Evolutionary conservation across 441 rosid species (phyloP).

Genomic region (Arabidopsis hybrid): DNA sequence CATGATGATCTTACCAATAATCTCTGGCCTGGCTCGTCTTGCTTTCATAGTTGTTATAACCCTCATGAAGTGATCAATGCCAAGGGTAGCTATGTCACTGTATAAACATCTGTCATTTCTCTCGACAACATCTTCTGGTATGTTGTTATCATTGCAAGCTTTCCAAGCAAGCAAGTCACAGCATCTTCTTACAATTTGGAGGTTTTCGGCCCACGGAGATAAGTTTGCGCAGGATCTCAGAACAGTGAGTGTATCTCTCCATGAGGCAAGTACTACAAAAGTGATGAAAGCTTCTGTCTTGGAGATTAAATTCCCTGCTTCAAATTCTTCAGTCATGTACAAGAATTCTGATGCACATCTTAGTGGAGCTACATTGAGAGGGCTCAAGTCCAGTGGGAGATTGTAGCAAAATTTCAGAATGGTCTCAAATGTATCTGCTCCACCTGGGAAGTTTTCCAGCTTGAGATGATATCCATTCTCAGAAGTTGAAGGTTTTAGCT

Average conservation of each 20-base stretch:
- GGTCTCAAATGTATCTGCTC: conserved; percentile 71
- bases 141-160: conserved; percentile 57
- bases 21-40: conserved; percentile 59
- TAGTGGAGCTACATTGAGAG: conserved; percentile 65
- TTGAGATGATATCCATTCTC: conserved; percentile 59
- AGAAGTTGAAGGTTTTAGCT: conserved; percentile 69
- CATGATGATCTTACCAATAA: conserved; percentile 63
- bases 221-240: conserved; percentile 67
- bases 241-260: conserved; percentile 80
- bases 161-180: conserved; percentile 86
- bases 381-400: conserved; percentile 61
- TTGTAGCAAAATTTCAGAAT: conserved; percentile 76
- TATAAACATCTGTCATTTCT: conserved; percentile 56
- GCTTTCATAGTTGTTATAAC: conserved; percentile 66
- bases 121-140: conserved; percentile 38
- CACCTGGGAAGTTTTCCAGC: conserved; percentile 81
- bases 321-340: conserved; percentile 86
- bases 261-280: conserved; percentile 72
- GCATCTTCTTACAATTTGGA: conserved; percentile 80
- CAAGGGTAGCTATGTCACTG: conserved; percentile 63
- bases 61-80: conserved; percentile 74
- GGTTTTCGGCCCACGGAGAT: conserved; percentile 88
- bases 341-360: conserved; percentile 84
- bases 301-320: conserved; percentile 79
- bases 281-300: conserved; percentile 87